A percentile compares a stretch with the other conserved stretches of the same genome.
phyloP scores from a whole-genome alignment of 1,139 yeast species.

The Insectozyma bohioensis region DNA sequence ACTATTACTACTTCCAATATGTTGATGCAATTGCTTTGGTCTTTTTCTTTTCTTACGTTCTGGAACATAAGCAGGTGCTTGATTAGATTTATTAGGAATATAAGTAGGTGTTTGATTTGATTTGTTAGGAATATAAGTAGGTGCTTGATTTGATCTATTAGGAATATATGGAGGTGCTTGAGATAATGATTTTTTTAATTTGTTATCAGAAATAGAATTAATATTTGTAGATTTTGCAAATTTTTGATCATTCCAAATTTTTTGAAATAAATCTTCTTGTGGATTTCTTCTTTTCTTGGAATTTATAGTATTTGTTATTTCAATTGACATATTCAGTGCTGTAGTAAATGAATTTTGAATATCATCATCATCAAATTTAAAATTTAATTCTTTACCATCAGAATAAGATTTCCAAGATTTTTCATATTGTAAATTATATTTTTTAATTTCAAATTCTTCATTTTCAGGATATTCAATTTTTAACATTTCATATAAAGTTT shows the following conservation, averaged over 20 bases:
- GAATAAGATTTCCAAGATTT: conserved; percentile 7
- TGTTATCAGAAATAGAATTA: too few relatives aligned
- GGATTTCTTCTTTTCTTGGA: too few relatives aligned
- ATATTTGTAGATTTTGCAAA: too few relatives aligned
- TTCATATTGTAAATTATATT: conserved; percentile 50
- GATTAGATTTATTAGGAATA: conserved; percentile 1
- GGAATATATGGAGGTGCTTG: conserved; percentile 33
- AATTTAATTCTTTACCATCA: not conserved
- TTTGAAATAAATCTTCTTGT: too few relatives aligned
- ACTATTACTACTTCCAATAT: too few relatives aligned
- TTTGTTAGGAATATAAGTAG: not conserved
- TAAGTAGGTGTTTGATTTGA: not conserved
- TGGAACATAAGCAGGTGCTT: conserved; percentile 7
- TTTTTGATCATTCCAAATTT: too few relatives aligned
- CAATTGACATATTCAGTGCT: too few relatives aligned
- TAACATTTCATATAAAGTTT: conserved; percentile 19
- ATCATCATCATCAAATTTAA: conserved; percentile 3
- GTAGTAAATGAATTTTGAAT: too few relatives aligned
- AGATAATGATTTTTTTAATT: too few relatives aligned
- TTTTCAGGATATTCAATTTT: conserved; percentile 10
- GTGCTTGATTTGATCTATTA: conserved; percentile 14
- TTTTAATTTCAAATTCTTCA: conserved; percentile 58
- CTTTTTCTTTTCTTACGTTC: not conserved
- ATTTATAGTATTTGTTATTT: too few relatives aligned
- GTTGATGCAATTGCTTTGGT: conserved; percentile 18